phyloP scores from a whole-genome alignment of 495 filamentous ascomycete genomes.

The Acidomyces sp. region DNA sequence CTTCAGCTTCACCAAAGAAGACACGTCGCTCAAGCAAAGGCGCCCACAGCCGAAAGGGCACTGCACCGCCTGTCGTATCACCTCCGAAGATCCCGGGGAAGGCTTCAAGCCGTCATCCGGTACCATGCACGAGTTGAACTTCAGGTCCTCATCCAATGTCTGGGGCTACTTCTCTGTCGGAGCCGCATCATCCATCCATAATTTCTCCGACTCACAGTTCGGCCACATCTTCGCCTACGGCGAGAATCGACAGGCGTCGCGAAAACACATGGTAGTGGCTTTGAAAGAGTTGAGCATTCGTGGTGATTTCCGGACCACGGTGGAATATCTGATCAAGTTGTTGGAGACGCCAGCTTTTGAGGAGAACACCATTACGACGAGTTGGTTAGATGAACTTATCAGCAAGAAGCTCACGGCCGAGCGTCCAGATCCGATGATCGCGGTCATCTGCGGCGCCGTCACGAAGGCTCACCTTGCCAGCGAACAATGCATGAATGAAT shows the following conservation, averaged over 20 bases:
- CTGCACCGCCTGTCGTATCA: constrained; percentile 97
- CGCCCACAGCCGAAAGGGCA: constrained; percentile 88
- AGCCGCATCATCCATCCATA: constrained; percentile 92
- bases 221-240: constrained; percentile 99
- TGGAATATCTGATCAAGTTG: constrained; percentile 98
- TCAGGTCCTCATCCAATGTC: constrained; percentile 94
- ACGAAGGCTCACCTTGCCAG: constrained; percentile 90
- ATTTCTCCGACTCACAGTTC: constrained; percentile 97
- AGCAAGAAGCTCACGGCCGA: constrained; percentile 95
- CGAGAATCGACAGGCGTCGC: constrained; percentile 85
- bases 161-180: constrained; percentile 99
- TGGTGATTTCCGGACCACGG: constrained; percentile 96
- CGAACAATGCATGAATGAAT: constrained; percentile 75
- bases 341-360: constrained; percentile 97
- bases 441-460: constrained; percentile 85
- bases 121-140: constrained; percentile 98
- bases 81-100: constrained; percentile 96
- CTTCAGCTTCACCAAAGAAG: constrained; percentile 85
- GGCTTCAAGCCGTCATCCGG: constrained; percentile 99
- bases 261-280: constrained; percentile 99
- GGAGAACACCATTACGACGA: constrained; percentile 97
- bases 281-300: constrained; percentile 98
- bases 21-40: constrained; percentile 72
- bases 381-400: constrained; percentile 97
- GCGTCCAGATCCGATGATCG: constrained; percentile 80